Conservation (phyloP, 1,284 basidiomycete species). For the Jaminaea rosea region DNA sequence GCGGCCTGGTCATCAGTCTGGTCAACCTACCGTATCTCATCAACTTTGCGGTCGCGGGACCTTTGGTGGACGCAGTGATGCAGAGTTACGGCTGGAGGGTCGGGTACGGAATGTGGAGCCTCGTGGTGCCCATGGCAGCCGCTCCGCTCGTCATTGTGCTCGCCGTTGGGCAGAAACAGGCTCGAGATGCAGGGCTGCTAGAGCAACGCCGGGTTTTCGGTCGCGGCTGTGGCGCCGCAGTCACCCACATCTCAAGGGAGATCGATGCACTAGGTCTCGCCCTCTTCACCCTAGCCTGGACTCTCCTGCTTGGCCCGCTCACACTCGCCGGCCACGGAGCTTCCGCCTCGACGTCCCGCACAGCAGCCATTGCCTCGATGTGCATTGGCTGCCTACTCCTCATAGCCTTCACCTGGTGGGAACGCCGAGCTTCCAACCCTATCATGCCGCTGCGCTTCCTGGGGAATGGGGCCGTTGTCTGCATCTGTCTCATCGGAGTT, state of each 20-base stretch:
- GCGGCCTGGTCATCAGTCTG: constrained; percentile 59
- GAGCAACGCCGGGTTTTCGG: not conserved
- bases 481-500: constrained; percentile 43
- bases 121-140: constrained; percentile 37
- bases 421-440: constrained; percentile 48
- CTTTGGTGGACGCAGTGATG: constrained; percentile 58
- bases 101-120: constrained; percentile 58
- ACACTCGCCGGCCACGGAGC: constrained; percentile 52
- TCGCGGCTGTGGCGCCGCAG: not conserved
- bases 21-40: constrained; percentile 60
- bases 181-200: constrained; percentile 19
- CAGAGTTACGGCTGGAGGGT: constrained; percentile 59
- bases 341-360: constrained; percentile 5
- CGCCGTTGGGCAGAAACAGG: constrained; percentile 31
- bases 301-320: constrained; percentile 60
- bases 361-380: constrained; percentile 11
- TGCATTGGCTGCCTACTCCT: constrained; percentile 46
- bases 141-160: constrained; percentile 38
- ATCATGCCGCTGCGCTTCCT: constrained; percentile 49
- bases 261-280: constrained; percentile 63
- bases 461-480: constrained; percentile 42
- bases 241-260: constrained; percentile 46
- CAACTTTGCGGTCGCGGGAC: constrained; percentile 56
- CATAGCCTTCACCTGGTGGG: constrained; percentile 50
- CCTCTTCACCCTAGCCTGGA: constrained; percentile 56